Conservation (phyloP, 129 eudicot genomes). For the Scalesia atractyloides region DNA sequence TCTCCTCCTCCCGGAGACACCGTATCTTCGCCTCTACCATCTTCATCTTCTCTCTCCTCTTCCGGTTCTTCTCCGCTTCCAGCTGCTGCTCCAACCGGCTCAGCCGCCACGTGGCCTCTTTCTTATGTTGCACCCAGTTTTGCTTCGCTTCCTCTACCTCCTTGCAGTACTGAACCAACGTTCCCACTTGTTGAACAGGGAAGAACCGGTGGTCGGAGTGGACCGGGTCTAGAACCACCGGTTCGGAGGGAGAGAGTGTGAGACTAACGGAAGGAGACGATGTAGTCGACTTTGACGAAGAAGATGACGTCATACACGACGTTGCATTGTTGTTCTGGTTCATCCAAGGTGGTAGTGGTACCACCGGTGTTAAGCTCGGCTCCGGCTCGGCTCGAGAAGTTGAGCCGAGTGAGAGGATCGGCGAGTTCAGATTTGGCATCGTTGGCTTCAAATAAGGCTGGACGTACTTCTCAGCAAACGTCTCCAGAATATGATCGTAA, state of each 20-base stretch:
- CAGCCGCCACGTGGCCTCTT: slow-evolving; percentile 71
- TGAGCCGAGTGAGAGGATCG: slow-evolving; percentile 43
- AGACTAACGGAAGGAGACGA: slow-evolving; percentile 64
- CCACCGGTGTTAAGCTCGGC: background rate
- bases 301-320: slow-evolving; percentile 26
- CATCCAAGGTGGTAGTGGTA: slow-evolving; percentile 52
- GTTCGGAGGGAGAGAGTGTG: slow-evolving; percentile 61
- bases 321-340: slow-evolving; percentile 8
- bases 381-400: slow-evolving; percentile 9
- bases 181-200: slow-evolving; percentile 53
- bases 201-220: slow-evolving; percentile 50
- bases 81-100: slow-evolving; percentile 66
- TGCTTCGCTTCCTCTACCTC: slow-evolving; percentile 64
- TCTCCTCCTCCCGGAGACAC: slow-evolving; percentile 56
- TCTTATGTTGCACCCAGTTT: slow-evolving; percentile 63
- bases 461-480: slow-evolving; percentile 72
- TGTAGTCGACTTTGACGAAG: slow-evolving; percentile 46
- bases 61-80: slow-evolving; percentile 56
- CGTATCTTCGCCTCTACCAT: slow-evolving; percentile 58
- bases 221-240: slow-evolving; percentile 55
- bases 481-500: slow-evolving; percentile 66
- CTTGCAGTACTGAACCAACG: slow-evolving; percentile 48
- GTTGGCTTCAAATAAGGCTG: slow-evolving; percentile 41
- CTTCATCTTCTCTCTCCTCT: slow-evolving; percentile 56
- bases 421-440: slow-evolving; percentile 43